Conservation (phyloP, 495 filamentous ascomycete species). For the Aspergillus sclerotioniger region DNA sequence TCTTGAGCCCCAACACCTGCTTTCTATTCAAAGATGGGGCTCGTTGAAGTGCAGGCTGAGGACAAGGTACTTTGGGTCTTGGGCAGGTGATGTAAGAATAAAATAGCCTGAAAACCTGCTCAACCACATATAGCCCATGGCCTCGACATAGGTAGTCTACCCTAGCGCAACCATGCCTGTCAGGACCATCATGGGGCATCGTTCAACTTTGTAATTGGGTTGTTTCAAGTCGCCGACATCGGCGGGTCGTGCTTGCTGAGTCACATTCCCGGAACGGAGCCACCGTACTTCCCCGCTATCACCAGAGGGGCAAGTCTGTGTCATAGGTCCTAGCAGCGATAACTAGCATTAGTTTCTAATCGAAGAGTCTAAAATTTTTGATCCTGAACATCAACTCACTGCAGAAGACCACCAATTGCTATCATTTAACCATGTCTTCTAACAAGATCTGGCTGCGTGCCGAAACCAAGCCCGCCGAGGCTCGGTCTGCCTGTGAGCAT, state of each 20-base stretch:
- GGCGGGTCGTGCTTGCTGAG: constrained; percentile 26
- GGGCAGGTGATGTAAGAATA: neutral
- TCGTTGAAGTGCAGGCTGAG: neutral
- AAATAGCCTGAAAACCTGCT: neutral
- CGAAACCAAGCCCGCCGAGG: constrained; percentile 50
- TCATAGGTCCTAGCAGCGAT: constrained; percentile 23
- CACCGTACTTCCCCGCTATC: constrained; percentile 35
- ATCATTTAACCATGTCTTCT: constrained; percentile 32
- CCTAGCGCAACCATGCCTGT: neutral
- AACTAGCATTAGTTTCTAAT: constrained; percentile 3
- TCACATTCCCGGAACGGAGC: constrained; percentile 39
- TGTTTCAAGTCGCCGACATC: constrained; percentile 19
- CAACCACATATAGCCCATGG: too few species aligned
- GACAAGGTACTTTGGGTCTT: too few species aligned
- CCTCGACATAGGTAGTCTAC: too few species aligned
- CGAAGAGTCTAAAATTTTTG: constrained; percentile 5
- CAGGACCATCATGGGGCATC: too few species aligned
- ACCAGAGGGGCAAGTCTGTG: constrained; percentile 31
- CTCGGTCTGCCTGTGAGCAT: constrained; percentile 46
- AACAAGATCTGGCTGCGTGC: constrained; percentile 50
- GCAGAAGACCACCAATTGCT: constrained; percentile 9
- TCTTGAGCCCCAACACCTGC: constrained; percentile 9
- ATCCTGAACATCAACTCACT: constrained; percentile 4
- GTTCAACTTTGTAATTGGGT: constrained; percentile 13
- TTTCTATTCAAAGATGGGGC: neutral